Evolutionary conservation across 2,329 filamentous ascomycete species (phyloP).

Genomic region (Alternaria ethzedia): DNA sequence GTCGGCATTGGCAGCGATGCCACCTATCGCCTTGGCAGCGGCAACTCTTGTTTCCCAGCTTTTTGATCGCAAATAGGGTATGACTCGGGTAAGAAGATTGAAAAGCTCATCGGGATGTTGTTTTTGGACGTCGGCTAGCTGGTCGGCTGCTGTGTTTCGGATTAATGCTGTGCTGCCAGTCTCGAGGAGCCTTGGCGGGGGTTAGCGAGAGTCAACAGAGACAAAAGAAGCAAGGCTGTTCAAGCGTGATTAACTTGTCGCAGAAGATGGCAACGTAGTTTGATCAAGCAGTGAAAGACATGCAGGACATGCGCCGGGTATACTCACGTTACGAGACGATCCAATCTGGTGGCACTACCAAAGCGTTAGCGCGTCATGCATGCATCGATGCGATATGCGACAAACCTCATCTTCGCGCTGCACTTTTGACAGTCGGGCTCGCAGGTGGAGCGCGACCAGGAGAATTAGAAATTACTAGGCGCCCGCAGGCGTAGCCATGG

Average conservation of each 20-base stretch:
- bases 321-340: conserved; percentile 49
- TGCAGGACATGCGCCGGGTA: conserved; percentile 15
- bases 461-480: conserved; percentile 36
- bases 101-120: conserved; percentile 97
- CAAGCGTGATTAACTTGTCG: neutral
- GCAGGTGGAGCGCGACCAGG: conserved; percentile 14
- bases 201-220: conserved; percentile 28
- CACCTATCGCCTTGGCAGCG: conserved; percentile 90
- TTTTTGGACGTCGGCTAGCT: conserved; percentile 97
- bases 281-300: neutral
- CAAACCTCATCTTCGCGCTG: conserved; percentile 40
- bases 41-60: conserved; percentile 97
- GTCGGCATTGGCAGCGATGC: conserved; percentile 89
- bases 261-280: neutral
- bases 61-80: conserved; percentile 94
- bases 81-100: conserved; percentile 88
- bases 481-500: conserved; percentile 32
- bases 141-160: conserved; percentile 94
- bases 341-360: conserved; percentile 48
- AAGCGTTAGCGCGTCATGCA: conserved; percentile 43
- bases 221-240: neutral
- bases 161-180: conserved; percentile 96
- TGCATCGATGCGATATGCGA: conserved; percentile 18
- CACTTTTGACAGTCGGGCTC: conserved; percentile 5
- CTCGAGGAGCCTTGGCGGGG: conserved; percentile 77